Evolutionary conservation across 192 early-diverging fungal species (phyloP), one percentile per base, ranked within the genome.

Genomic region (Entomortierella chlamydospora): DNA sequence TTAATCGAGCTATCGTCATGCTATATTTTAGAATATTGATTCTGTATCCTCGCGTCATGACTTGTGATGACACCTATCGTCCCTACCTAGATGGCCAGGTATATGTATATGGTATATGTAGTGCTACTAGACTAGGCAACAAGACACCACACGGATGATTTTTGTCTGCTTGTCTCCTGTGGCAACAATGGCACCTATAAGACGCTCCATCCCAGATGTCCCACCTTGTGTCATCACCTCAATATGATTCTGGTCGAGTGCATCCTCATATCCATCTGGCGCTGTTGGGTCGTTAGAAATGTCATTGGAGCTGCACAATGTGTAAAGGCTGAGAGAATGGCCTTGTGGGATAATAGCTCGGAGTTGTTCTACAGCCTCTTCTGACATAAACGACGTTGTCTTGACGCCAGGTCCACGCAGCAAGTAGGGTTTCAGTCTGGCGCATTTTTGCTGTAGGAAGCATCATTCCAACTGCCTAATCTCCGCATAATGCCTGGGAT

Each of bases 241-340:
- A 42, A 61, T 39, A 34, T 69, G 67, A 52, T 69, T 57, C 67
- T 42, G 49, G 50, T 69, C 60, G 22, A 69, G 43, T 28, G 57
- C 67, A 60, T 69, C 67, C 57, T 51, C 67, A 69, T 69, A 69
- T 52, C 47, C 68, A 70, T 62, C 68, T 55, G 59, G 68, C 39
- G 62, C 59, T 61, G 59, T 55, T 53, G 59, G 59, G 43, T 70
- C 59, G 39, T 61, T 62, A 8, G 41, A 61, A 55, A 58, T 57
- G 56, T 68, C 54, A 43, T 51, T 68, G 18, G 56, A 68, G 45
- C 37, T 68, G 45, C 66, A 68, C 42, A 68, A 59, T 30, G 66
- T 43, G 56, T 50, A 68, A 20, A 57, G 55, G 56, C 66, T 45
- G 37, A 66, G 52, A 57, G 39, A 57, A 53, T 66, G 54, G 23